Evolutionary conservation across 441 rosid genomes (phyloP), one percentile per base, ranked within the genome.

Genomic region (Gossypium aridum): DNA sequence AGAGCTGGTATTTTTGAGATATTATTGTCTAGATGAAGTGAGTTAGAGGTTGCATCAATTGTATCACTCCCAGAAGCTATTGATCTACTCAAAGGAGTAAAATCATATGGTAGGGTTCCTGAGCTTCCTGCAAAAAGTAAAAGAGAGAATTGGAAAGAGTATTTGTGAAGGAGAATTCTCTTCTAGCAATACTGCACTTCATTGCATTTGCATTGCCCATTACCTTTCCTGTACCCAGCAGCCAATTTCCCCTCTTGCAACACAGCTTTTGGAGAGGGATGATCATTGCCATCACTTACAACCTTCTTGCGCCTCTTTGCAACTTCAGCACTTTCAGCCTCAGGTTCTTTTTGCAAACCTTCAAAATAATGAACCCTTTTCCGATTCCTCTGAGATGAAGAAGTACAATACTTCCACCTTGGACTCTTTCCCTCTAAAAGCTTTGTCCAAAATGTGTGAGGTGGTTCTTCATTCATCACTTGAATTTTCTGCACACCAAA

Each of bases 381-480:
- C 37, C 96, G 85, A 65, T 73, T 87, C 81, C 94, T 86, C 59
- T 83, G 97, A 39, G 88, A 75, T 74, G 85, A 79, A 83, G 67
- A 79, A 77, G 90, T 84, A 57, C 62, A 59, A 83, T 88, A 90
- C 78, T 80, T 92, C 97, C 99, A 96, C 60, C 28, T 57, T 34
- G 96, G 98, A 66, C 74, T 60, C 83, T 81, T 91, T 64, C 86
- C 91, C 25, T 77, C 83, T 47, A 92, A 80, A 75, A 92, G 81
- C 64, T 84, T 88, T 79, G 85, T 78, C 99, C 99, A 93, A 78
- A 92, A 92, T 16, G 83, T 31, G 71, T 88, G 88, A 7, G 97
- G 91, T 20, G 72, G 78, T 59, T 82, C 86, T 82, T 85, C 93
- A 82, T 83, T 83, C 20, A 73, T 75, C 68, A 78, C 64, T 79